These are phyloP conservation scores for Zygosaccharomyces sapae DNA, from an alignment of 1,139 yeast species.

Conservation along the genomic window DNA sequence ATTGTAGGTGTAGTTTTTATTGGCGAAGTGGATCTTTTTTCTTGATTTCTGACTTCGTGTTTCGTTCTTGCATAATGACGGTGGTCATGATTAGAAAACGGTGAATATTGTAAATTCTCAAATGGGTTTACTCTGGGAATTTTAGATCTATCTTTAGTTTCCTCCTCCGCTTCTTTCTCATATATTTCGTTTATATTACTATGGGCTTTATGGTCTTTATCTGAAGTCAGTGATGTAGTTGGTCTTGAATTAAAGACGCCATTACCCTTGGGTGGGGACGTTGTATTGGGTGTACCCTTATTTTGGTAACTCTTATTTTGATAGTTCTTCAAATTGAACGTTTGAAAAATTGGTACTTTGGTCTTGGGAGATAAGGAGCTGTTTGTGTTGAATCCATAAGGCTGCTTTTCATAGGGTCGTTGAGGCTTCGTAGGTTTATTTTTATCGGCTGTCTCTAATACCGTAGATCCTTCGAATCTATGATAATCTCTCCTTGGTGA, in stretches of 20 bases:
- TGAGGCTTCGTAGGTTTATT: constrained; percentile 16
- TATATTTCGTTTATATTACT: constrained; percentile 3
- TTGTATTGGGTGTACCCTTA: constrained; percentile 5
- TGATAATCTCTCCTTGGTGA: constrained; percentile 12
- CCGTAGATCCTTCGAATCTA: background rate
- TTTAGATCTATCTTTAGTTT: constrained; percentile 12
- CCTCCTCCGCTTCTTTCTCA: constrained; percentile 1
- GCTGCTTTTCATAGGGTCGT: constrained; percentile 34
- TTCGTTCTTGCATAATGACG: constrained; percentile 29
- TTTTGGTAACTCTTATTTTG: constrained; percentile 14
- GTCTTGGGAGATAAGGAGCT: constrained; percentile 7
- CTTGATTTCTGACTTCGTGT: constrained; percentile 18
- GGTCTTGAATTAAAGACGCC: background rate
- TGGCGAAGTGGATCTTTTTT: constrained; percentile 27
- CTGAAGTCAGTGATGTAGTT: constrained; percentile 6
- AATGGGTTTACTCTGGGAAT: constrained; percentile 9
- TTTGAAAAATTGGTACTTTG: constrained; percentile 20
- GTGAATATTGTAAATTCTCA: constrained; percentile 13
- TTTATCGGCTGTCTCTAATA: constrained; percentile 11
- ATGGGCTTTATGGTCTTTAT: background rate
- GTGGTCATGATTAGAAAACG: constrained; percentile 17
- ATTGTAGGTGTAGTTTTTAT: constrained; percentile 21
- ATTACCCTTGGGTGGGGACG: background rate
- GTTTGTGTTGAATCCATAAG: constrained; percentile 34
- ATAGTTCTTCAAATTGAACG: constrained; percentile 24